phyloP scores from a whole-genome alignment of 768 basidiomycete species.

The Termitomyces bulborhizus region DNA sequence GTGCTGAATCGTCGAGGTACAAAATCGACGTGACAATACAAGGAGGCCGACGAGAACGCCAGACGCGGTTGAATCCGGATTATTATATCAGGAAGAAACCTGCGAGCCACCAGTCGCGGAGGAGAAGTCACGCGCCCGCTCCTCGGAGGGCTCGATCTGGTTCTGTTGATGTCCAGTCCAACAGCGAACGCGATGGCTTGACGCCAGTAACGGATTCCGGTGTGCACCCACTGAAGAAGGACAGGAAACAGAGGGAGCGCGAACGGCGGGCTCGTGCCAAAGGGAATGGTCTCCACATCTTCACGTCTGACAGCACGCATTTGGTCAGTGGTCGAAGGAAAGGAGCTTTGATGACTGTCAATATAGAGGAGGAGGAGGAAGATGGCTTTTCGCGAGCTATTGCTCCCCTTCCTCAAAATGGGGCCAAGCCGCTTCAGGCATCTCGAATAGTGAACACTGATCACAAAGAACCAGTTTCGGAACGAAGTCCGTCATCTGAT shows the following conservation, averaged over 20 bases:
- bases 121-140: not conserved
- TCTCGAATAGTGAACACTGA: slow-evolving; percentile 1
- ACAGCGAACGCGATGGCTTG: slow-evolving; percentile 2
- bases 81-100: slow-evolving; percentile 6
- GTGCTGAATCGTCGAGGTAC: slow-evolving; percentile 9
- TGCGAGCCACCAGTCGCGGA: not conserved
- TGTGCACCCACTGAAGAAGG: slow-evolving; percentile 17
- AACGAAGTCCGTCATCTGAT: not conserved
- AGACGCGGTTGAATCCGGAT: slow-evolving; percentile 32
- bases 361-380: slow-evolving; percentile 38
- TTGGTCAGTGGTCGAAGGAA: slow-evolving; percentile 32
- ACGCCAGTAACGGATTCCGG: slow-evolving; percentile 8
- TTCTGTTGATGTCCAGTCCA: slow-evolving; percentile 47
- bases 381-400: slow-evolving; percentile 34
- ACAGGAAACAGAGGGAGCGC: slow-evolving; percentile 22
- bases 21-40: slow-evolving; percentile 32
- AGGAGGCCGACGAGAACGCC: slow-evolving; percentile 30
- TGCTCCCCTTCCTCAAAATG: slow-evolving; percentile 23
- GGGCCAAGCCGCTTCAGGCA: slow-evolving; percentile 13
- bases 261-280: slow-evolving; percentile 20
- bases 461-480: not conserved
- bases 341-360: slow-evolving; percentile 28
- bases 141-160: not conserved
- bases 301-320: slow-evolving; percentile 29
- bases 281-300: slow-evolving; percentile 29